Evolutionary conservation across 371 early-diverging fungal genomes (phyloP), one percentile per base, ranked within the genome.

Genomic region (Catenaria anguillulae): DNA sequence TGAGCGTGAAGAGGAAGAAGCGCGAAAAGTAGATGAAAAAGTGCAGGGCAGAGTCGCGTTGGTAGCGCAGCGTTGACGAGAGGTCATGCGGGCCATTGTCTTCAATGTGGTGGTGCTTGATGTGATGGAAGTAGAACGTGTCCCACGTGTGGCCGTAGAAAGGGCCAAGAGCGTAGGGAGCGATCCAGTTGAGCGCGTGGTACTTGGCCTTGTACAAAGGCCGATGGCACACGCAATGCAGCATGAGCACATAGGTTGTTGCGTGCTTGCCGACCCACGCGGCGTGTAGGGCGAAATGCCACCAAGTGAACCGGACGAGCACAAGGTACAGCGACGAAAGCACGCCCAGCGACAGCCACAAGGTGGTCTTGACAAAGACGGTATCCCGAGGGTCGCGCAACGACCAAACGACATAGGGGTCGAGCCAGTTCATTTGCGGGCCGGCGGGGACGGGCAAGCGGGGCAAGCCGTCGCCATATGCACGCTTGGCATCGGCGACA

Each of bases 41-140:
- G 56, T 62, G 65, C 21, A 69, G 2, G 29, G 55, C 23, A 54
- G 60, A 63, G 55, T 73, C 73, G 35, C 73, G 63, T 33, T 73
- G 68, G 62, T 70, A 71, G 29, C 48, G 64, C 26, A 73, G 34
- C 35, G 73, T 73, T 52, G 64, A 62, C 26, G 63, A 63, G 19
- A 68, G 35, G 54, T 73, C 73, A 2, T 48, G 24, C 13, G 69
- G 71, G 3, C 62, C 68, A 36, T 73, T 73, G 65, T 73, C 73
- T 45, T 60, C 63, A 61, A 71, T 64, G 63, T 73, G 73, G 63
- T 73, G 73, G 62, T 66, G 64, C 66, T 73, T 73, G 56, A 69
- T 63, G 62, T 73, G 71, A 56, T 73, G 73, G 55, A 58, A 67
- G 63, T 68, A 69, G 63, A 66, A 73, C 33, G 73, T 69, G 48